Evolutionary conservation across 371 early-diverging fungal genomes (phyloP).

Genomic region (Blakeslea trispora): DNA sequence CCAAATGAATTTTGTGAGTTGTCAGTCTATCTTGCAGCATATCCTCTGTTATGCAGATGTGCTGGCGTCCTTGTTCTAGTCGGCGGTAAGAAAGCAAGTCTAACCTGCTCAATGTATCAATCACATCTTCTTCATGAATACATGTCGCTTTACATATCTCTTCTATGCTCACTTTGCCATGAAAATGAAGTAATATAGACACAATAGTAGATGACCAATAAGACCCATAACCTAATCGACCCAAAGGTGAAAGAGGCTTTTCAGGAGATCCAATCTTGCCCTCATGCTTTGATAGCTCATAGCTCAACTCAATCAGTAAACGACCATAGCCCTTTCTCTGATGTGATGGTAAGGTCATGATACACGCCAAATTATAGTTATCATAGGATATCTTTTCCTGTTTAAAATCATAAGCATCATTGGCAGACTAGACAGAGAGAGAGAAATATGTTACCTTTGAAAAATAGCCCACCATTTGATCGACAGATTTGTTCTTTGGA

Average conservation of each 20-base stretch:
- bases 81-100: conserved; percentile 33
- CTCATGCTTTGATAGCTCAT: conserved; percentile 88
- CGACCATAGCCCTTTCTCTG: conserved; percentile 88
- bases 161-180: conserved; percentile 30
- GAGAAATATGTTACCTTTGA: conserved; percentile 72
- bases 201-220: conserved; percentile 75
- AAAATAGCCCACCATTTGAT: conserved; percentile 68
- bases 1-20: conserved; percentile 19
- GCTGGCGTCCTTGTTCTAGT: conserved; percentile 6
- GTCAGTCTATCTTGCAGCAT: conserved; percentile 24
- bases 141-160: conserved; percentile 36
- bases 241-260: conserved; percentile 80
- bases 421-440: no score
- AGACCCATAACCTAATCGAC: conserved; percentile 67
- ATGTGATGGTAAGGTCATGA: conserved; percentile 83
- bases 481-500: conserved; percentile 31
- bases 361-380: conserved; percentile 87
- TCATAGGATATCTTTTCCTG: conserved; percentile 76
- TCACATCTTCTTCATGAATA: conserved; percentile 46
- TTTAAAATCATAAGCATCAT: no score
- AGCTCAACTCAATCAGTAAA: conserved; percentile 87
- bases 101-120: conserved; percentile 34
- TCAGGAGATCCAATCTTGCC: conserved; percentile 89
- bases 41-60: conserved; percentile 27
- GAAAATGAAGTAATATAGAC: conserved; percentile 36